Percentiles rank a stretch among this genome's conserved stretches.
Conservation (phyloP, 169 alveolate species). For the Eimeria acervulina region DNA sequence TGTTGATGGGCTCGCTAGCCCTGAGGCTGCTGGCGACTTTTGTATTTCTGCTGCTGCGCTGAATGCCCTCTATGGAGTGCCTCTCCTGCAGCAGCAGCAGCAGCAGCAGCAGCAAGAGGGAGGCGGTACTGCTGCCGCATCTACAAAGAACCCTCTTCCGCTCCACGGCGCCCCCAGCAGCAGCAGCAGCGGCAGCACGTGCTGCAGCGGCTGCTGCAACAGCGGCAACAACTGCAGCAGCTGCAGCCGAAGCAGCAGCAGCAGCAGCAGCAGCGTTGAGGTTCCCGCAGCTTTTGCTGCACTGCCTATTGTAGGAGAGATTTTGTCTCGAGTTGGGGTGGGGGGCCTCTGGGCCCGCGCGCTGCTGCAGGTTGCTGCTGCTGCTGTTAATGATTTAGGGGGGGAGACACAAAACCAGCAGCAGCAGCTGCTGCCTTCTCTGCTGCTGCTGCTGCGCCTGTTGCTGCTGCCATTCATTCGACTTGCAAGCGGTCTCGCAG, state of each 20-base stretch:
- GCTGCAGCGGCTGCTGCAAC: background rate
- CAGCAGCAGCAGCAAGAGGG: slow-evolving; percentile 36
- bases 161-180: background rate
- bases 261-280: background rate
- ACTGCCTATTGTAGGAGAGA: background rate
- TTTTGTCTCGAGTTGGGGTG: background rate
- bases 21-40: background rate
- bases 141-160: no score
- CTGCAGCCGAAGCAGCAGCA: background rate
- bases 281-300: background rate
- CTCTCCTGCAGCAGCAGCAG: background rate
- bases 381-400: background rate
- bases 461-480: slow-evolving; percentile 13
- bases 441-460: slow-evolving; percentile 45
- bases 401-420: background rate
- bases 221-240: no score
- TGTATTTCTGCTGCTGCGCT: background rate
- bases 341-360: background rate
- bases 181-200: slow-evolving; percentile 15
- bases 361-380: background rate
- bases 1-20: background rate
- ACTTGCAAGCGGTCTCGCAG: background rate
- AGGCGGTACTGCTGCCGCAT: background rate
- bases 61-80: slow-evolving; percentile 10
- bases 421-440: slow-evolving; percentile 23